Percentiles rank a stretch among this genome's conserved stretches.
Evolutionary conservation across 768 basidiomycete species (phyloP).

Genomic region (Exidia glandulosa): DNA sequence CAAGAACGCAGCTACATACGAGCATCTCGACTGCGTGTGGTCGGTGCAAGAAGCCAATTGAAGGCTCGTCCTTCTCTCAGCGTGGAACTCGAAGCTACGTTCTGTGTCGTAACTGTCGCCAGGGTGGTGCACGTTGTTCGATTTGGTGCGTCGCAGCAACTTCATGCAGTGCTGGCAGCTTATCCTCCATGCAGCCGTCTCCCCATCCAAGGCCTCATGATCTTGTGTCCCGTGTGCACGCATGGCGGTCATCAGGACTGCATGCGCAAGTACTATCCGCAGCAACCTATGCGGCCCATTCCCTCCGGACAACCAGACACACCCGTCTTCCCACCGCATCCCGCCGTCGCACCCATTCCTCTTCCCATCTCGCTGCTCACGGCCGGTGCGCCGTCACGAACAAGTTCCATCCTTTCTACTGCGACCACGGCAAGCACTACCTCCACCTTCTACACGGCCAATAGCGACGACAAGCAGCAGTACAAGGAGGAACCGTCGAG

Average conservation of each 20-base stretch:
- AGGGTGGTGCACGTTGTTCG: neutral
- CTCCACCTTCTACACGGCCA: neutral
- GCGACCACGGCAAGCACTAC: neutral
- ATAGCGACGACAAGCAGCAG: neutral
- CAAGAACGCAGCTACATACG: constrained; percentile 37
- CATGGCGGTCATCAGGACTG: constrained; percentile 79
- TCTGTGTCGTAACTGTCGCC: neutral
- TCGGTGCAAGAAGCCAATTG: neutral
- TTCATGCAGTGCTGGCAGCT: neutral
- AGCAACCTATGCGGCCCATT: constrained; percentile 37
- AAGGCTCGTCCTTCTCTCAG: neutral
- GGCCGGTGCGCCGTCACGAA: constrained; percentile 13
- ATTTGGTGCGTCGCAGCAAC: constrained; percentile 5
- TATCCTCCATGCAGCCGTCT: constrained; percentile 43
- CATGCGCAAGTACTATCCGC: constrained; percentile 56
- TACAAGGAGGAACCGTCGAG: neutral
- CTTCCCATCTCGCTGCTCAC: constrained; percentile 7
- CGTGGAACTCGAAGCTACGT: neutral
- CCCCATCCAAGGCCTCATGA: constrained; percentile 58
- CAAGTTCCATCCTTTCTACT: constrained; percentile 3
- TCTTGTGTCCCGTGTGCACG: constrained; percentile 64
- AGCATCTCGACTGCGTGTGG: neutral
- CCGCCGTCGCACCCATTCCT: constrained; percentile 12
- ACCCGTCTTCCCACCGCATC: constrained; percentile 14
- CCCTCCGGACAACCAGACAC: neutral